These are phyloP conservation scores for Hirsutella minnesotensis DNA, from an alignment of 2,329 filamentous ascomycete genomes.

Conservation along the genomic window DNA sequence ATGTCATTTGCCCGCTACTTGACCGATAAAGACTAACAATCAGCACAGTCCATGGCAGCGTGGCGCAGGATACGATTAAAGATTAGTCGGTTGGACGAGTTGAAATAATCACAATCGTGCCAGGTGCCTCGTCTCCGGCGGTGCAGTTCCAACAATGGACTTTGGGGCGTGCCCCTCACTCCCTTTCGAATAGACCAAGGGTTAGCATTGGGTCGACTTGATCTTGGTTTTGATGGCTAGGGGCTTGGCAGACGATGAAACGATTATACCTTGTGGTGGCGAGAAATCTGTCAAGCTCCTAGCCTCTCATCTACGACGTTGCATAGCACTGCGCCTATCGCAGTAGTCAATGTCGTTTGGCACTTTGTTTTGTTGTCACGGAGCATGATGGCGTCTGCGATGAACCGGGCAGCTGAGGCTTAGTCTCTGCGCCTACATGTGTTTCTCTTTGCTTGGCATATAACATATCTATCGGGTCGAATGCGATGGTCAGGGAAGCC, in stretches of 20 bases:
- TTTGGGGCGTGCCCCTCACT: background rate
- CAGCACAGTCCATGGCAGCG: conserved; percentile 30
- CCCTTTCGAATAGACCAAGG: background rate
- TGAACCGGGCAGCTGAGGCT: background rate
- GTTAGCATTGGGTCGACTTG: background rate
- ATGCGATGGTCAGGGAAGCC: background rate
- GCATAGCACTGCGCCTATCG: background rate
- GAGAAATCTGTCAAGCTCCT: background rate
- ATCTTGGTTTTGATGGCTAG: background rate
- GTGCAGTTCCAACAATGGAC: background rate
- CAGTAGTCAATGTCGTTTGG: background rate
- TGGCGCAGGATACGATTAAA: conserved; percentile 30
- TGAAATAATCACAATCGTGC: background rate
- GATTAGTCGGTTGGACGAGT: background rate
- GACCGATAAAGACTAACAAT: conserved; percentile 4
- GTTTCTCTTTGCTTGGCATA: conserved; percentile 2
- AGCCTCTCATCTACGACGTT: background rate
- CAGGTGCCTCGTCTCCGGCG: background rate
- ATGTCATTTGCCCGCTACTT: conserved; percentile 2
- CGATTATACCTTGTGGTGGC: background rate
- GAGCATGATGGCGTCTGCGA: conserved; percentile 3
- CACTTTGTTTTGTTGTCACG: background rate
- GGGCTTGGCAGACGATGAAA: background rate
- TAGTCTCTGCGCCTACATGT: conserved; percentile 1
- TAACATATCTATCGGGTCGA: background rate